Conservation (phyloP, 2,329 filamentous ascomycete species). For the Fusarium nelsonii region DNA sequence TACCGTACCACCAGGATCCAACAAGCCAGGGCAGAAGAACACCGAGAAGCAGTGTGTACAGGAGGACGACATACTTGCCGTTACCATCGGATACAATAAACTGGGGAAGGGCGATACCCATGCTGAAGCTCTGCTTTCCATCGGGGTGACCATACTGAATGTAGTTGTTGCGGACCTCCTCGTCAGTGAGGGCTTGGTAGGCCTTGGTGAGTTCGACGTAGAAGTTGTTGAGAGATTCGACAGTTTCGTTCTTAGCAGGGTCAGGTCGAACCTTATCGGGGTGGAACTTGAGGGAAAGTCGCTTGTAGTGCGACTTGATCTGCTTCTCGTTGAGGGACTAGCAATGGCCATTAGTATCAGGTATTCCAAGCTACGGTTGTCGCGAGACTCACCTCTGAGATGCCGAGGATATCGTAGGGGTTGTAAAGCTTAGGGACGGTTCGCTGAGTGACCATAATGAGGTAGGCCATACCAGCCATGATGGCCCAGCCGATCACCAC, state of each 20-base stretch:
- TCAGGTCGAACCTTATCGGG: conserved; percentile 93
- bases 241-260: conserved; percentile 86
- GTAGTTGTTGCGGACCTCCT: conserved; percentile 97
- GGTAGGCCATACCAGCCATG: conserved; percentile 91
- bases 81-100: conserved; percentile 94
- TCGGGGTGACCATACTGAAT: conserved; percentile 96
- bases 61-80: conserved; percentile 91
- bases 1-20: conserved; percentile 99
- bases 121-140: conserved; percentile 97
- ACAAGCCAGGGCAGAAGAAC: conserved; percentile 93
- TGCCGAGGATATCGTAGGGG: conserved; percentile 92
- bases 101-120: conserved; percentile 94
- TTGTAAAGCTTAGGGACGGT: conserved; percentile 88
- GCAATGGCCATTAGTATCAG: conserved; percentile 22
- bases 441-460: conserved; percentile 83
- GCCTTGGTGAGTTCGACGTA: conserved; percentile 98
- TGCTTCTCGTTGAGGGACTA: conserved; percentile 86
- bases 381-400: conserved; percentile 74
- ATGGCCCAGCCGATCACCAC: conserved; percentile 82
- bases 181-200: conserved; percentile 97
- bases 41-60: conserved; percentile 89
- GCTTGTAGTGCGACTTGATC: conserved; percentile 92
- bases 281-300: conserved; percentile 86
- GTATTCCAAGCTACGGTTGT: not conserved
- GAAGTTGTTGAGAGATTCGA: conserved; percentile 83